Conservation (phyloP, 1,284 basidiomycete genomes). For the Moesziomyces parantarcticus region DNA sequence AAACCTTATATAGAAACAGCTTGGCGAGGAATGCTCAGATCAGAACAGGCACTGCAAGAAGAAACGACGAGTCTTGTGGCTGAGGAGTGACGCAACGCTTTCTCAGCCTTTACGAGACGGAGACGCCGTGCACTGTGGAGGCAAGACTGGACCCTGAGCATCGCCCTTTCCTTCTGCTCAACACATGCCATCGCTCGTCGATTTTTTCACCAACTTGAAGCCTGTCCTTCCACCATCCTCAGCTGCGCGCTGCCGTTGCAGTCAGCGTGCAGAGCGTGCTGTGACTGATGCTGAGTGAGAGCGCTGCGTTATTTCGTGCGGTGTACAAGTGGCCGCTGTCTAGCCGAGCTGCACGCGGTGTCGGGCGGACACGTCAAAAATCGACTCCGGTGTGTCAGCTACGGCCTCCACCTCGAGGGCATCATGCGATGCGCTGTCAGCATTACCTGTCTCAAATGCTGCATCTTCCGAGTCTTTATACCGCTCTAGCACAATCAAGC, state of each 20-base stretch:
- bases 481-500: too few relatives aligned
- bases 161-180: background rate
- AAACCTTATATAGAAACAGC: too few relatives aligned
- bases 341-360: background rate
- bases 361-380: background rate
- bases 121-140: background rate
- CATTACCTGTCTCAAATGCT: background rate
- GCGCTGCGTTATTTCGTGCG: background rate
- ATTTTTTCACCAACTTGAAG: background rate
- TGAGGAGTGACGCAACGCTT: background rate
- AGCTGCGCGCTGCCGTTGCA: background rate
- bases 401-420: conserved; percentile 15
- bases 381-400: conserved; percentile 23
- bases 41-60: too few relatives aligned
- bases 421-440: background rate
- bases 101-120: background rate
- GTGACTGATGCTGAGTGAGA: background rate
- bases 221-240: background rate
- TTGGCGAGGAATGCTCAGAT: too few relatives aligned
- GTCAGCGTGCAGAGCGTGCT: too few relatives aligned
- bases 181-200: background rate
- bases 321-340: background rate
- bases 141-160: background rate
- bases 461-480: too few relatives aligned
- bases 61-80: too few relatives aligned